These are phyloP conservation scores for Cenchrus purpureus DNA, from an alignment of 176 grass and related monocot genomes.

Conservation along the genomic window DNA sequence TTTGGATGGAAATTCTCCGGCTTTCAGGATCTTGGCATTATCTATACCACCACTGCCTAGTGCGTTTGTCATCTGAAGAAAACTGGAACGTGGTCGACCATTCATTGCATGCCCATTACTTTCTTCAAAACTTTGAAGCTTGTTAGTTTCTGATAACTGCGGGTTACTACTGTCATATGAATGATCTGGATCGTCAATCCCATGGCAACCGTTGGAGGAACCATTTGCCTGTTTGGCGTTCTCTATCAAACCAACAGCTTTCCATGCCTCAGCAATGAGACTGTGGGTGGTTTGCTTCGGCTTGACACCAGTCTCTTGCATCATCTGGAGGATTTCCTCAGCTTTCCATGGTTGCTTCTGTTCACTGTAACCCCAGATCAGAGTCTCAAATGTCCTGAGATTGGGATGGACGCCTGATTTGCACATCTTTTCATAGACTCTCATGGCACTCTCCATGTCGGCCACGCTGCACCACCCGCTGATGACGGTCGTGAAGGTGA, in stretches of 20 bases:
- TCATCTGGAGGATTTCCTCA: constrained; percentile 75
- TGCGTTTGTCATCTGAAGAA: constrained; percentile 50
- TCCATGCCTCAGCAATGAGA: constrained; percentile 82
- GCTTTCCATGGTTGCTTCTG: constrained; percentile 84
- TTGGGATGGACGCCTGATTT: constrained; percentile 74
- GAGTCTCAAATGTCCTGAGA: constrained; percentile 90
- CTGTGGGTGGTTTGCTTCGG: constrained; percentile 68
- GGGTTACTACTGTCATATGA: neutral
- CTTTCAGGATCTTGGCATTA: constrained; percentile 6
- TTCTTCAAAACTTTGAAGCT: constrained; percentile 37
- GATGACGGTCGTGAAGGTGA: constrained; percentile 89
- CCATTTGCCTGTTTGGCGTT: constrained; percentile 48
- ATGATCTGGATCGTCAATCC: neutral
- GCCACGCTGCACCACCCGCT: constrained; percentile 84
- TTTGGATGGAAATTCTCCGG: constrained; percentile 1
- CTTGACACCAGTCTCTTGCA: constrained; percentile 59
- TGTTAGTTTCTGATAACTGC: constrained; percentile 29
- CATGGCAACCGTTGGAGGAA: constrained; percentile 5
- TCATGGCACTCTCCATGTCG: constrained; percentile 81
- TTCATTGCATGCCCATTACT: constrained; percentile 37
- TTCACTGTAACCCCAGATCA: constrained; percentile 96
- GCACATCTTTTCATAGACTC: constrained; percentile 73
- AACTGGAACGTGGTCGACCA: constrained; percentile 39
- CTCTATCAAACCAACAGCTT: constrained; percentile 67
- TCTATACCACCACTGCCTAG: constrained; percentile 25